A percentile compares a stretch with the other conserved stretches of the same genome.
phyloP scores from a whole-genome alignment of 1,139 yeast species.

The Geotrichum siamense region DNA sequence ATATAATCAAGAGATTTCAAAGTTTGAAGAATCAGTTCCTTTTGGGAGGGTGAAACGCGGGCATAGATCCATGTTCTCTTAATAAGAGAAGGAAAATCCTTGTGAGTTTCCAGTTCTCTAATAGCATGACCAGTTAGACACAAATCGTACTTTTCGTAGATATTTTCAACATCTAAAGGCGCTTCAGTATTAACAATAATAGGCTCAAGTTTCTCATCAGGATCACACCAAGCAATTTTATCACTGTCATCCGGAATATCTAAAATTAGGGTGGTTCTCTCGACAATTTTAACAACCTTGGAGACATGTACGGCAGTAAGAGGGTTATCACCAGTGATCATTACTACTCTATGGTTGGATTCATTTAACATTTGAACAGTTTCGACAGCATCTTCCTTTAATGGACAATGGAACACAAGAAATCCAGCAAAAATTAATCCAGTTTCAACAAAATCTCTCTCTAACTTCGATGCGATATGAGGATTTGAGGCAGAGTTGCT shows the following conservation, averaged over 20 bases:
- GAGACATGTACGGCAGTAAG: slow-evolving; percentile 98
- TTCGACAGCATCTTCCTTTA: slow-evolving; percentile 86
- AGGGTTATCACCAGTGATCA: slow-evolving; percentile 99
- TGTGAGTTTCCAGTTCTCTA: slow-evolving; percentile 45
- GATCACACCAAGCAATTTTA: slow-evolving; percentile 77
- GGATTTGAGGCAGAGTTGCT: slow-evolving; percentile 40
- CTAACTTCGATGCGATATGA: slow-evolving; percentile 47
- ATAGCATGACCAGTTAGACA: slow-evolving; percentile 94
- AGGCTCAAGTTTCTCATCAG: slow-evolving; percentile 69
- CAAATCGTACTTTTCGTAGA: slow-evolving; percentile 67
- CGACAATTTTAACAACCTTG: slow-evolving; percentile 80
- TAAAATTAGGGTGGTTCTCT: slow-evolving; percentile 72
- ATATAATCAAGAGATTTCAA: slow-evolving; percentile 84
- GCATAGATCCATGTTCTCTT: slow-evolving; percentile 96
- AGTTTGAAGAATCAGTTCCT: slow-evolving; percentile 79
- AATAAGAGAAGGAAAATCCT: slow-evolving; percentile 62
- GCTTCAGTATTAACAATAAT: slow-evolving; percentile 62
- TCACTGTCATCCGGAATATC: slow-evolving; percentile 71
- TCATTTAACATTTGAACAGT: slow-evolving; percentile 89
- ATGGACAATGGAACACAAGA: slow-evolving; percentile 94
- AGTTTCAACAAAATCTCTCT: slow-evolving; percentile 71
- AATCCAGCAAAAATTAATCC: slow-evolving; percentile 81
- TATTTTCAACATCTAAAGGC: slow-evolving; percentile 44
- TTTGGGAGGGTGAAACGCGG: slow-evolving; percentile 94
- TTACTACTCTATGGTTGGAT: slow-evolving; percentile 83